Percentiles rank a stretch among this genome's conserved stretches.
Evolutionary conservation across 2,329 filamentous ascomycete species (phyloP).

Genomic region (Aureobasidium sp.): DNA sequence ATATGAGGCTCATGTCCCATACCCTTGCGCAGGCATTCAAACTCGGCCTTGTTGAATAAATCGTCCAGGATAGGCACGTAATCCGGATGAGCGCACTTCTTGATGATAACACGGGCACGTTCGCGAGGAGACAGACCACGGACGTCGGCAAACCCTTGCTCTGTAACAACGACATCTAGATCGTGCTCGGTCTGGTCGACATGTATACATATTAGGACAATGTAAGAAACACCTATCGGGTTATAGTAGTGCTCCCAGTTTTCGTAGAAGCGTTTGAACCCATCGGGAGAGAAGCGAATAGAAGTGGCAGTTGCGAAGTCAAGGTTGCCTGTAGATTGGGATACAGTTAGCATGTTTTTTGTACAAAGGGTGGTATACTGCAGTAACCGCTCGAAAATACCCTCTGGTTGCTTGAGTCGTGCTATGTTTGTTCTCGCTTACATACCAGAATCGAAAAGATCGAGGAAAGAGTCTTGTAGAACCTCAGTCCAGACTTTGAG

Average conservation of each 20-base stretch:
- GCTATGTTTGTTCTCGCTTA: not conserved
- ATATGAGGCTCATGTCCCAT: constrained; percentile 87
- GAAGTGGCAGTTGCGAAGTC: constrained; percentile 87
- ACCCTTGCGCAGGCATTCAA: constrained; percentile 74
- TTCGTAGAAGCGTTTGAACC: constrained; percentile 85
- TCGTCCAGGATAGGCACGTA: constrained; percentile 74
- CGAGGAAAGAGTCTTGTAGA: constrained; percentile 84
- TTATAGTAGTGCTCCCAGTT: constrained; percentile 76
- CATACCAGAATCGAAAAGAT: constrained; percentile 70
- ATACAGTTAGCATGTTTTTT: not conserved
- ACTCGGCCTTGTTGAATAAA: constrained; percentile 81
- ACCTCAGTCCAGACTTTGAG: constrained; percentile 92
- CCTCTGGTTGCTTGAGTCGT: not conserved
- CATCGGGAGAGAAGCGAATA: constrained; percentile 83
- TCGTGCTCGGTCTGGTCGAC: constrained; percentile 91
- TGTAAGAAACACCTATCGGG: constrained; percentile 72
- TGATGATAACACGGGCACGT: constrained; percentile 75
- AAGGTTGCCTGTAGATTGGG: constrained; percentile 46
- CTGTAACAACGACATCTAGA: constrained; percentile 76
- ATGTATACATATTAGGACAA: constrained; percentile 91
- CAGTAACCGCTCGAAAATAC: not conserved
- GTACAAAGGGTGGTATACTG: no score
- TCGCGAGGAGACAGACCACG: constrained; percentile 72
- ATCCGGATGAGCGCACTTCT: constrained; percentile 77
- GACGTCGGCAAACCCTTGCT: constrained; percentile 74